These are phyloP conservation scores for Chamaenerion angustifolium DNA, from an alignment of 345 rosid genomes.

Conservation along the genomic window DNA sequence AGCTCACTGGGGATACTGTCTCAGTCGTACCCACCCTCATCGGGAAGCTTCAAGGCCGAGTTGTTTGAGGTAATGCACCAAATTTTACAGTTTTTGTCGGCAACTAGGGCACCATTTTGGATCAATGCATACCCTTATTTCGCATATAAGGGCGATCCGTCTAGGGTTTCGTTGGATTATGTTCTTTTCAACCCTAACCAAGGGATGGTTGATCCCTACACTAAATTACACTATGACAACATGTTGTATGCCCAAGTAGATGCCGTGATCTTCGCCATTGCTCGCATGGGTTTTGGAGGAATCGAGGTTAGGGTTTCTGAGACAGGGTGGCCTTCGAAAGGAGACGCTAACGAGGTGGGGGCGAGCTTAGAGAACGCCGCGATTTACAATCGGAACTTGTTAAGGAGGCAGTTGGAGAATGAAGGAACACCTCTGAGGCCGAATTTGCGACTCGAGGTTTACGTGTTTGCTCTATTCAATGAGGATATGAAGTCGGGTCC, in stretches of 20 bases:
- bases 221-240: conserved; percentile 70
- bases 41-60: conserved; percentile 57
- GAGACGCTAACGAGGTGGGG: conserved; percentile 58
- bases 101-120: conserved; percentile 61
- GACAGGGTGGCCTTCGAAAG: conserved; percentile 97
- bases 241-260: conserved; percentile 95
- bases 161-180: conserved; percentile 51
- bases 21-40: conserved; percentile 82
- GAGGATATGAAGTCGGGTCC: conserved; percentile 93
- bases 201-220: conserved; percentile 75
- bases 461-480: conserved; percentile 80
- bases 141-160: conserved; percentile 70
- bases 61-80: conserved; percentile 42
- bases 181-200: conserved; percentile 73
- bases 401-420: conserved; percentile 45
- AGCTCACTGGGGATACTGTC: conserved; percentile 56
- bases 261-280: conserved; percentile 62
- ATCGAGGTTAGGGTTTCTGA: conserved; percentile 80
- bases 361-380: conserved; percentile 69
- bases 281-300: conserved; percentile 41
- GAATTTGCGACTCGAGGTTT: conserved; percentile 47
- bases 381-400: conserved; percentile 46
- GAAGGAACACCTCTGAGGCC: conserved; percentile 90
- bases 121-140: conserved; percentile 96
- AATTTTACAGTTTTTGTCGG: conserved; percentile 38